These are phyloP conservation scores for Calendula officinalis DNA, from an alignment of 129 eudicot species.

Conservation along the genomic window DNA sequence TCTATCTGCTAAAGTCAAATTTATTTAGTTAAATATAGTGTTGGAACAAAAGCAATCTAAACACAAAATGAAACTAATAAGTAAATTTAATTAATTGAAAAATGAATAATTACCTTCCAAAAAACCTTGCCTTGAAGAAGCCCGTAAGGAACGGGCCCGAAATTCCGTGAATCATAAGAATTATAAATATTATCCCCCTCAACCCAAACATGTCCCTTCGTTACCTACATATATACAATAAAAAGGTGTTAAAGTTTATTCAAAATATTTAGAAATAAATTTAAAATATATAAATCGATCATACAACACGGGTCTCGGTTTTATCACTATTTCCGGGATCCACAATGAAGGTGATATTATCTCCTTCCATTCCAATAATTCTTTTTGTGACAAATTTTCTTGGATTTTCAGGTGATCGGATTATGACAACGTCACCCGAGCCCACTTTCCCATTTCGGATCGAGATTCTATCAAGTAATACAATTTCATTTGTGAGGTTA, in stretches of 20 bases:
- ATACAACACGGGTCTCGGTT: slow-evolving; percentile 55
- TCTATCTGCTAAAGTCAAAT: no score
- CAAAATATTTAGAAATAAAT: background rate
- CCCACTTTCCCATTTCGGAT: slow-evolving; percentile 51
- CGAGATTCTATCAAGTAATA: slow-evolving; percentile 56
- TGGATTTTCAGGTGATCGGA: slow-evolving; percentile 62
- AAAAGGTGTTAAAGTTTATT: background rate
- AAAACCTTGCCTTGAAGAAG: slow-evolving; percentile 62
- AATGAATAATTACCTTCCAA: slow-evolving; percentile 39
- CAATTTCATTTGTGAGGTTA: slow-evolving; percentile 40
- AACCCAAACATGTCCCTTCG: slow-evolving; percentile 69
- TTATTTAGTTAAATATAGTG: no score
- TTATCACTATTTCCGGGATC: slow-evolving; percentile 53
- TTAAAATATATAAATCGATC: slow-evolving; percentile 12
- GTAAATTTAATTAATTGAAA: background rate
- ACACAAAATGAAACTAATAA: background rate
- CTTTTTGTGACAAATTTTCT: slow-evolving; percentile 51
- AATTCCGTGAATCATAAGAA: slow-evolving; percentile 63
- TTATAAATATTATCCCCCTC: slow-evolving; percentile 65
- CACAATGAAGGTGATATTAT: slow-evolving; percentile 46
- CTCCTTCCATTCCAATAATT: slow-evolving; percentile 60
- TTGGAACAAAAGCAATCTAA: background rate
- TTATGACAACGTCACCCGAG: slow-evolving; percentile 50
- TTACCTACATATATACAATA: slow-evolving; percentile 40
- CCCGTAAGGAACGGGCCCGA: slow-evolving; percentile 81